Conservation (phyloP, 2,329 filamentous ascomycete species). For the Fusarium falciforme region DNA sequence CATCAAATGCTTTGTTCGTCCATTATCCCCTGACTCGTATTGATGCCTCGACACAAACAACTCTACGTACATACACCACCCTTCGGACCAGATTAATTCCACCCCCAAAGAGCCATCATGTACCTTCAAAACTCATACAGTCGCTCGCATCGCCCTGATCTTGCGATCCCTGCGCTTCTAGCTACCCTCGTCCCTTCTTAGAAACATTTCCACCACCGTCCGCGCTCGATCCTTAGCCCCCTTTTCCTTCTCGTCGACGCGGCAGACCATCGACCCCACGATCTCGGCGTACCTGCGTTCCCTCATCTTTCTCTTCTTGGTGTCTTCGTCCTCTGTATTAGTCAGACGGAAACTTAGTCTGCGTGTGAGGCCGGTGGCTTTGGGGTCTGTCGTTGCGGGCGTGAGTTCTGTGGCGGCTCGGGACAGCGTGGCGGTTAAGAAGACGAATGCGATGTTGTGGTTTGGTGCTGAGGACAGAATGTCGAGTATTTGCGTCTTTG, state of each 20-base stretch:
- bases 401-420: constrained; percentile 63
- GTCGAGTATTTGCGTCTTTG: constrained; percentile 73
- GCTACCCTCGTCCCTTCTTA: constrained; percentile 49
- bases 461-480: constrained; percentile 76
- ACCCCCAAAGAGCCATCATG: not conserved
- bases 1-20: not conserved
- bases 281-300: constrained; percentile 73
- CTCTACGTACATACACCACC: not conserved
- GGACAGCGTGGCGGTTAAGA: constrained; percentile 81
- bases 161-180: constrained; percentile 42
- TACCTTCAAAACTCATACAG: constrained; percentile 19
- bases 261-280: constrained; percentile 73
- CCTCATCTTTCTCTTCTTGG: constrained; percentile 64
- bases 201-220: constrained; percentile 77
- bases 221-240: constrained; percentile 72
- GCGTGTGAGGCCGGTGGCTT: constrained; percentile 51
- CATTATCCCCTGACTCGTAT: not conserved
- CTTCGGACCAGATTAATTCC: constrained; percentile 22
- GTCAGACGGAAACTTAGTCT: constrained; percentile 60
- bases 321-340: constrained; percentile 43
- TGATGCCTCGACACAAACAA: constrained; percentile 17
- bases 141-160: constrained; percentile 24
- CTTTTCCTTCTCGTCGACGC: constrained; percentile 66
- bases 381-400: constrained; percentile 50
- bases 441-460: constrained; percentile 90